These are phyloP conservation scores for Neofusicoccum ribis DNA, from an alignment of 2,329 filamentous ascomycete genomes.

Conservation along the genomic window DNA sequence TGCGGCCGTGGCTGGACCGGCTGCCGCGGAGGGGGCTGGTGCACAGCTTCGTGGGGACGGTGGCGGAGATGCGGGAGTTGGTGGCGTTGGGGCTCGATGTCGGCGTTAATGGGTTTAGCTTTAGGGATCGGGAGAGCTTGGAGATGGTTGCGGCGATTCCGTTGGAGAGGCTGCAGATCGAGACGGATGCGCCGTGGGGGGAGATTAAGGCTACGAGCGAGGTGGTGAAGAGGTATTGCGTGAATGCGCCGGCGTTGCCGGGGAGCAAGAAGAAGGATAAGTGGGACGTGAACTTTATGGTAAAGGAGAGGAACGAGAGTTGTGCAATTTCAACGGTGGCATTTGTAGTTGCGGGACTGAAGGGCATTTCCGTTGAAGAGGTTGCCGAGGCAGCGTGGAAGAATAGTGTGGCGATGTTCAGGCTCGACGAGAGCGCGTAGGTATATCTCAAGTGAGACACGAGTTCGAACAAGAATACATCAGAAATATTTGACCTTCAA, in stretches of 20 bases:
- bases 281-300: no score
- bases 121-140: constrained; percentile 40
- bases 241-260: constrained; percentile 40
- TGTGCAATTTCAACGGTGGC: no score
- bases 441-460: no score
- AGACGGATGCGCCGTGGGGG: constrained; percentile 54
- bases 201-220: constrained; percentile 40
- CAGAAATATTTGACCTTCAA: no score
- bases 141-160: constrained; percentile 47
- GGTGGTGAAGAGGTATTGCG: constrained; percentile 45
- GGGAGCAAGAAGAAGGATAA: constrained; percentile 51
- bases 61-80: constrained; percentile 43
- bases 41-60: constrained; percentile 44
- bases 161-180: constrained; percentile 45
- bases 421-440: no score
- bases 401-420: no score
- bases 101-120: constrained; percentile 54
- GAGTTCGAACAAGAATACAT: no score
- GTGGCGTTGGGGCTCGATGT: constrained; percentile 44
- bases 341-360: no score
- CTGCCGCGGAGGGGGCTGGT: constrained; percentile 42
- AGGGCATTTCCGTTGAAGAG: no score
- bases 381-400: no score
- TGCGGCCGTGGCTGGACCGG: constrained; percentile 41
- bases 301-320: no score